Base-by-base conservation (phyloP, 306 rosid species). In the Quercus aquifolioides region DNA sequence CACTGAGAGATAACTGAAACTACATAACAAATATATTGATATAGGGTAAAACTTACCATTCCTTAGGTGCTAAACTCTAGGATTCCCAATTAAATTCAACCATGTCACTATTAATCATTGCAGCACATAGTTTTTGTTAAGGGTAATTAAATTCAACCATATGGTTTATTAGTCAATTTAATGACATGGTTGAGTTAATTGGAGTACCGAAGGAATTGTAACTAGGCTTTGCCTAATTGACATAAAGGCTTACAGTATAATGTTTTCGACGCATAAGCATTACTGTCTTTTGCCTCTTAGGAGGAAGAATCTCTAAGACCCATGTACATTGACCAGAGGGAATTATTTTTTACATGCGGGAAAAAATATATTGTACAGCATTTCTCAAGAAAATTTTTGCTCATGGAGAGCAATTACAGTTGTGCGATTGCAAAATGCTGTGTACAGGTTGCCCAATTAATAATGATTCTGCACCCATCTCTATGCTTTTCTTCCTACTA, bases 321-420 rank as follows among this genome's bases (percentile, higher is more conserved):
- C 69, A 63, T 1, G 8, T 26, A 31, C 51, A 33, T 25, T 28
- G 18, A 62, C 33, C 10, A 26, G 68, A 49, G 15, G 54, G 12
- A 49, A 49, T 49, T 49, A 49, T 49, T 13, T 49, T 13, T 49
- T 49, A 49, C 54, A 49, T 12, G 54, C 17, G 3, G 17, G 17
- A 11, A 49, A 49, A 46, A 49, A 10, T 3, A 49, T 49, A 49
- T 49, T 49, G 54, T 49, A 49, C 15, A 10, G 15, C 54, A 62
- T 62, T 75, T 55, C 5, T 35, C 2, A 10, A 56, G 19, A 21
- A 17, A 25, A 15, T 26, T 4, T 28, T 25, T 51, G 49, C 49
- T 64, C 10, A 18, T 30, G 52, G 54, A 26, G 49, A 74, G 60
- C 28, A 55, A 69, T 60, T 81, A 74, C 83, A 64, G 49, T 78